A percentile compares a stretch with the other conserved stretches of the same genome.
phyloP scores from a whole-genome alignment of 768 basidiomycete genomes.

The Lactifluus pinguis region DNA sequence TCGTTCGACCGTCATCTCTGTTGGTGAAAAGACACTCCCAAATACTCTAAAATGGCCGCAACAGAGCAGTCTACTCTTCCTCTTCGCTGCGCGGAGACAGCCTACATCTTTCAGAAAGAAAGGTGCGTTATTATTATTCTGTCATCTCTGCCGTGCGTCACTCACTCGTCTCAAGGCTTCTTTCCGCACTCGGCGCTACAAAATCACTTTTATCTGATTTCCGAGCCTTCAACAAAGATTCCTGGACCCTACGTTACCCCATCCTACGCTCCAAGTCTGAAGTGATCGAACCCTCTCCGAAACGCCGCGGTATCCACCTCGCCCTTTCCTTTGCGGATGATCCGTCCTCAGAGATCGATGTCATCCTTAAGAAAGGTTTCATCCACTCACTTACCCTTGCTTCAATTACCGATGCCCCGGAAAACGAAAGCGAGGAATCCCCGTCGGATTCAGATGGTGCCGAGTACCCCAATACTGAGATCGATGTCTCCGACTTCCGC shows the following conservation, averaged over 20 bases:
- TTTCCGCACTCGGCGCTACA: conserved; percentile 68
- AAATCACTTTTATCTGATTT: conserved; percentile 60
- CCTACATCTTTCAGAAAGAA: conserved; percentile 15
- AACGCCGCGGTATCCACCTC: conserved; percentile 42
- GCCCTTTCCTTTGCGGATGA: conserved; percentile 84
- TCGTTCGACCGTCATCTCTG: not conserved
- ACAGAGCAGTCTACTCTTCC: not conserved
- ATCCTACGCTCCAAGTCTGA: conserved; percentile 44
- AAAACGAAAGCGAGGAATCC: conserved; percentile 30
- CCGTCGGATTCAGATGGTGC: conserved; percentile 20
- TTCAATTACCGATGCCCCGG: conserved; percentile 36
- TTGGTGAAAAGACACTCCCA: not conserved
- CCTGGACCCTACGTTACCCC: conserved; percentile 89
- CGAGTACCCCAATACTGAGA: conserved; percentile 31
- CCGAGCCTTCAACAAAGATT: conserved; percentile 70
- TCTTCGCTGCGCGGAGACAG: conserved; percentile 6
- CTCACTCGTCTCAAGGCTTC: conserved; percentile 39
- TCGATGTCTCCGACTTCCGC: conserved; percentile 57
- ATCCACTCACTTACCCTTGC: conserved; percentile 53
- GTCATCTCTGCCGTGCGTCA: not conserved
- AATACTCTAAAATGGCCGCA: not conserved
- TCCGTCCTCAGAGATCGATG: conserved; percentile 55
- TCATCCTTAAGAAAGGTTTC: conserved; percentile 46
- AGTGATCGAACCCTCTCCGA: conserved; percentile 23
- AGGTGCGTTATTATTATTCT: conserved; percentile 3